Evolutionary conservation across 108 stramenopile genomes (phyloP), one percentile per base, ranked within the genome.

Genomic region (Nitzschia inconspicua): DNA sequence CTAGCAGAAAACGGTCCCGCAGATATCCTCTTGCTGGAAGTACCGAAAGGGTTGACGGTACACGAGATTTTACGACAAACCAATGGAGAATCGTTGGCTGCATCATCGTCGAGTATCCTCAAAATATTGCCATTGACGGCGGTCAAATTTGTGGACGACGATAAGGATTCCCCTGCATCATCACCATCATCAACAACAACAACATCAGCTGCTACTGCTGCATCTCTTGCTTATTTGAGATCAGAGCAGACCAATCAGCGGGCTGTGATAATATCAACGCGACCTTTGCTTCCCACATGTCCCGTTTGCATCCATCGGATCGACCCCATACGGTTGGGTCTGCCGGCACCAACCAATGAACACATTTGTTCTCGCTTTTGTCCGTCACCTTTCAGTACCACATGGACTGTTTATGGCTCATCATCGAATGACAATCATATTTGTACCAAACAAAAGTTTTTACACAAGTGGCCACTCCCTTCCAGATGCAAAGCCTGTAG

Each of bases 251-350:
- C n/a, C n/a, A n/a, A n/a, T n/a, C n/a, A n/a, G n/a, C n/a, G n/a
- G n/a, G n/a, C n/a, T n/a, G n/a, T n/a, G n/a, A n/a, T n/a, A n/a
- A n/a, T n/a, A n/a, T n/a, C n/a, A n/a, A n/a, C n/a, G n/a, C n/a
- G n/a, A n/a, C n/a, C n/a, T n/a, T n/a, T n/a, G n/a, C n/a, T 87
- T 31, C 88, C 92, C 3, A 63, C 78, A 23, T 93, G 92, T 52
- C 82, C 92, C 1, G 88, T 93, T 13, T 93, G 92, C 44, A 54
- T 89, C 1, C 78, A 88, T 70, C 75, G 85, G 0, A 90, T 93
- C 13, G 80, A 86, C 34, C 86, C 88, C 14, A 42, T 51, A 20
- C 63, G 73, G 36, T 49, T 93, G 22, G 88, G 88, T 28, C 44
- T 87, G 20, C 86, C 83, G 3, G 51, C 64, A 24, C 76, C 86